These are phyloP conservation scores for Fusarium subtropicale DNA, from an alignment of 2,329 filamentous ascomycete species.

Conservation along the genomic window DNA sequence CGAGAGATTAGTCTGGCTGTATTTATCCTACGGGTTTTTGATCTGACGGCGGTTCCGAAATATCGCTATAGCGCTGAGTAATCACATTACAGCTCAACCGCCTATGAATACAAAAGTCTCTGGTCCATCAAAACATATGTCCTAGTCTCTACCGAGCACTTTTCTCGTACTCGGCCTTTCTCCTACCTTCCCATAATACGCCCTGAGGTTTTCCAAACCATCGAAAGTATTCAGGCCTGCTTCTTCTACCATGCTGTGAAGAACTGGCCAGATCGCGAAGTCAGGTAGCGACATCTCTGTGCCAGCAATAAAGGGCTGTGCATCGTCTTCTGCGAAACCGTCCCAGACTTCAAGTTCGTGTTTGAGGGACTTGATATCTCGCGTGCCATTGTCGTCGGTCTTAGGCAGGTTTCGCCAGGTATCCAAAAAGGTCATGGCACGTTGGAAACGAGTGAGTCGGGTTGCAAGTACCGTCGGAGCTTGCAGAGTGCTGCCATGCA, in stretches of 20 bases:
- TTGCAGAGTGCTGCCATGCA: slow-evolving; percentile 41
- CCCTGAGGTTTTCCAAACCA: slow-evolving; percentile 48
- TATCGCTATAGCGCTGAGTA: not conserved
- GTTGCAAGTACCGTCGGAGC: slow-evolving; percentile 51
- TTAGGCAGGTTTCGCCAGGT: slow-evolving; percentile 49
- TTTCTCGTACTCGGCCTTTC: slow-evolving; percentile 41
- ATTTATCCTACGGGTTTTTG: not conserved
- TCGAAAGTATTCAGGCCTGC: slow-evolving; percentile 50
- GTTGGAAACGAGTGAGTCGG: slow-evolving; percentile 58
- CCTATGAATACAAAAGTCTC: not conserved
- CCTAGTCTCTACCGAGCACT: slow-evolving; percentile 34
- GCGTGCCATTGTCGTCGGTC: slow-evolving; percentile 9
- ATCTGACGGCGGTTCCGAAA: not conserved
- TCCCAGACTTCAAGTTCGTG: slow-evolving; percentile 58
- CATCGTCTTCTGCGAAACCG: slow-evolving; percentile 46
- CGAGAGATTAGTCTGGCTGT: not conserved
- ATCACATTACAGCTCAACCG: not conserved
- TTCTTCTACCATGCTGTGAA: slow-evolving; percentile 59
- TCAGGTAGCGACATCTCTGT: slow-evolving; percentile 59
- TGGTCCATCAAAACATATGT: not conserved
- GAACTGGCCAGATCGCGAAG: slow-evolving; percentile 68
- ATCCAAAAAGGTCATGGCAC: slow-evolving; percentile 52
- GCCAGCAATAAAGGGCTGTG: slow-evolving; percentile 60
- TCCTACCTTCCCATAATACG: slow-evolving; percentile 54
- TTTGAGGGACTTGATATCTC: slow-evolving; percentile 43